A percentile compares a stretch with the other conserved stretches of the same genome.
Conservation (phyloP, 2,329 filamentous ascomycete species). For the Sclerotiophoma versabilis region DNA sequence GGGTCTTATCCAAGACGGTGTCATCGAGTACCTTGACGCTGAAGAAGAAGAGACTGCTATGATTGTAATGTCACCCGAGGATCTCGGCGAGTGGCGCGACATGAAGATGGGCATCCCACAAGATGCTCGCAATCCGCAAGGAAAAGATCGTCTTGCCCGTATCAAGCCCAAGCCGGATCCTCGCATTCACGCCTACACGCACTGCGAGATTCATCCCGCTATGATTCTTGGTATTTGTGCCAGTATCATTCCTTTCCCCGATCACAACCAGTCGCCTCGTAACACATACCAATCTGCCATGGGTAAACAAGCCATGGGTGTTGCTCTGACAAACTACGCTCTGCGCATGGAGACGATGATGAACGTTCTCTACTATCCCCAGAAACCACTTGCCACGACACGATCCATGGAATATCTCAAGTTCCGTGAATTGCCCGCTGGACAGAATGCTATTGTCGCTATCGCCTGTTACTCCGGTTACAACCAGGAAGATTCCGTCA, state of each 20-base stretch:
- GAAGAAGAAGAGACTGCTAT: constrained; percentile 99
- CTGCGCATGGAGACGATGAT: constrained; percentile 99
- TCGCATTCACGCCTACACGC: constrained; percentile 90
- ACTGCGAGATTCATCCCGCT: constrained; percentile 98
- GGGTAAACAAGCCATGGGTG: constrained; percentile 99
- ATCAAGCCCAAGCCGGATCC: constrained; percentile 89
- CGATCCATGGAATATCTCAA: constrained; percentile 98
- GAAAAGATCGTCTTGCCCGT: constrained; percentile 80
- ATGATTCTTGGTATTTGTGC: constrained; percentile 99
- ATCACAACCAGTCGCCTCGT: constrained; percentile 98
- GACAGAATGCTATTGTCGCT: constrained; percentile 97
- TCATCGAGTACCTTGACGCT: constrained; percentile 94
- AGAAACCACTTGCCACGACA: constrained; percentile 95
- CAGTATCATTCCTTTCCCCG: constrained; percentile 99
- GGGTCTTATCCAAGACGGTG: constrained; percentile 80
- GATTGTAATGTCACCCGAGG: constrained; percentile 99
- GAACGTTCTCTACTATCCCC: constrained; percentile 98
- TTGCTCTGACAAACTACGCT: constrained; percentile 96
- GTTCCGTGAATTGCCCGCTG: constrained; percentile 94
- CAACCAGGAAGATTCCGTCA: constrained; percentile 99
- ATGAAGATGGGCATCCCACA: constrained; percentile 53
- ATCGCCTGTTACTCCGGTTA: constrained; percentile 98
- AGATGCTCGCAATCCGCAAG: constrained; percentile 58
- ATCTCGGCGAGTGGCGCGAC: constrained; percentile 70
- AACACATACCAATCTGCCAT: constrained; percentile 99